A percentile compares a stretch with the other conserved stretches of the same genome.
Conservation (phyloP, 768 basidiomycete genomes). For the Pholiota conissans region DNA sequence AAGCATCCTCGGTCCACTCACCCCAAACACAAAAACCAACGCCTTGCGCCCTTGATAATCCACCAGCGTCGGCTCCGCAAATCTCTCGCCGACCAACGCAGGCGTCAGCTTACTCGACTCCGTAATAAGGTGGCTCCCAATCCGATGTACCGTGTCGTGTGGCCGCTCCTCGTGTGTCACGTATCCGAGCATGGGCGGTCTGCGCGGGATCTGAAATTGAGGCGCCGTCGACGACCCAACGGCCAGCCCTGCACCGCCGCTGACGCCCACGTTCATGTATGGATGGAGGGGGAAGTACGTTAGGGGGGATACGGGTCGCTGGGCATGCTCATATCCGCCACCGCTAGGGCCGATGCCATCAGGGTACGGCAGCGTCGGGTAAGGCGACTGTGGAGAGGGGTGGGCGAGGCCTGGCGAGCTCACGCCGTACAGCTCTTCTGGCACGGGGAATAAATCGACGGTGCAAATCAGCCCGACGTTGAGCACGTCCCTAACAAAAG, state of each 20-base stretch:
- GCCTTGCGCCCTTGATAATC: conserved; percentile 53
- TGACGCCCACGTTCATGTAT: conserved; percentile 29
- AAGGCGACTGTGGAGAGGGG: conserved; percentile 15
- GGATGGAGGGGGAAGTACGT: conserved; percentile 41
- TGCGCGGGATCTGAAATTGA: conserved; percentile 34
- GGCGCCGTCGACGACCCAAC: conserved; percentile 21
- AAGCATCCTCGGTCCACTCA: too few relatives aligned
- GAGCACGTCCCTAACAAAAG: conserved; percentile 43
- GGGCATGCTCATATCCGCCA: not conserved
- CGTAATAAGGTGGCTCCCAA: conserved; percentile 35
- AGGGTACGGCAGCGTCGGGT: conserved; percentile 10
- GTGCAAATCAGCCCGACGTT: conserved; percentile 66
- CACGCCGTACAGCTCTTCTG: conserved; percentile 29
- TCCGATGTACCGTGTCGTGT: conserved; percentile 29
- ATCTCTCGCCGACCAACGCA: conserved; percentile 62
- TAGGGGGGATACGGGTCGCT: conserved; percentile 17
- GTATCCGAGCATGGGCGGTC: conserved; percentile 33
- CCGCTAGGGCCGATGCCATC: conserved; percentile 1
- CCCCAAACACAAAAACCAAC: conserved; percentile 65
- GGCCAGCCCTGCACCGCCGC: conserved; percentile 12
- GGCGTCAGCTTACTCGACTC: conserved; percentile 47
- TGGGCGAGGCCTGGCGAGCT: conserved; percentile 13
- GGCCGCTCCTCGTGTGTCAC: conserved; percentile 27
- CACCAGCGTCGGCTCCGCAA: conserved; percentile 53
- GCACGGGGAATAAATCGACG: conserved; percentile 69